Evolutionary conservation across 2,329 filamentous ascomycete species (phyloP).

Genomic region (Graphium sp.): DNA sequence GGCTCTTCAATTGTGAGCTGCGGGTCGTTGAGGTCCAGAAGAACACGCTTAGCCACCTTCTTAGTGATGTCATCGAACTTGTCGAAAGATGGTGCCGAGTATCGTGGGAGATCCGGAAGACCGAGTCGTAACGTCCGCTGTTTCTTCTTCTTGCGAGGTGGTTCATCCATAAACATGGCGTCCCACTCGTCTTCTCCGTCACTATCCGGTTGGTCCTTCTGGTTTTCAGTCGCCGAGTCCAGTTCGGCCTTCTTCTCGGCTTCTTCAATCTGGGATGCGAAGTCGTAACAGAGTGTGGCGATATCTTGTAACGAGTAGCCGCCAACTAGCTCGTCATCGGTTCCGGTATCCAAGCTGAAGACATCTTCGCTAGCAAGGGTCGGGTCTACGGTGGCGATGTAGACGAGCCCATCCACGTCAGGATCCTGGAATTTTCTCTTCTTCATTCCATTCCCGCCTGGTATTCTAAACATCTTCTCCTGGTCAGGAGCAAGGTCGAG

Average conservation of each 20-base stretch:
- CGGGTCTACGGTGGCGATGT: slow-evolving; percentile 18
- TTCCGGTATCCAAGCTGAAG: slow-evolving; percentile 31
- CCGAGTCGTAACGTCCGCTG: slow-evolving; percentile 44
- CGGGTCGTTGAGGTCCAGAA: slow-evolving; percentile 77
- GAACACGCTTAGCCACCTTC: slow-evolving; percentile 59
- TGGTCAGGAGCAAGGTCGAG: slow-evolving; percentile 77
- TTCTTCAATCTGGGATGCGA: slow-evolving; percentile 5
- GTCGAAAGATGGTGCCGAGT: slow-evolving; percentile 57
- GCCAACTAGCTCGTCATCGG: slow-evolving; percentile 49
- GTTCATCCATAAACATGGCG: slow-evolving; percentile 36
- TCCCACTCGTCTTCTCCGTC: slow-evolving; percentile 38
- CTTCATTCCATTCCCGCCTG: slow-evolving; percentile 21
- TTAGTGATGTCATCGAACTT: slow-evolving; percentile 61
- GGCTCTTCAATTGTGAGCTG: slow-evolving; percentile 69
- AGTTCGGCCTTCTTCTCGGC: slow-evolving; percentile 6
- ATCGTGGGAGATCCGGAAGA: slow-evolving; percentile 38
- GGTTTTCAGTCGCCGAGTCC: slow-evolving; percentile 7
- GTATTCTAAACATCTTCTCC: slow-evolving; percentile 69
- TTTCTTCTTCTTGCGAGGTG: slow-evolving; percentile 49
- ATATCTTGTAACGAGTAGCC: slow-evolving; percentile 69
- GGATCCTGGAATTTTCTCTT: slow-evolving; percentile 38
- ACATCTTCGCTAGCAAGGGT: slow-evolving; percentile 22
- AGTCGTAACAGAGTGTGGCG: slow-evolving; percentile 49
- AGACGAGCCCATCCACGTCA: slow-evolving; percentile 29
- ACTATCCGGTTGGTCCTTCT: slow-evolving; percentile 6